Evolutionary conservation across 2,329 filamentous ascomycete genomes (phyloP), one percentile per base, ranked within the genome.

Genomic region (Purpureocillium lavendulum): DNA sequence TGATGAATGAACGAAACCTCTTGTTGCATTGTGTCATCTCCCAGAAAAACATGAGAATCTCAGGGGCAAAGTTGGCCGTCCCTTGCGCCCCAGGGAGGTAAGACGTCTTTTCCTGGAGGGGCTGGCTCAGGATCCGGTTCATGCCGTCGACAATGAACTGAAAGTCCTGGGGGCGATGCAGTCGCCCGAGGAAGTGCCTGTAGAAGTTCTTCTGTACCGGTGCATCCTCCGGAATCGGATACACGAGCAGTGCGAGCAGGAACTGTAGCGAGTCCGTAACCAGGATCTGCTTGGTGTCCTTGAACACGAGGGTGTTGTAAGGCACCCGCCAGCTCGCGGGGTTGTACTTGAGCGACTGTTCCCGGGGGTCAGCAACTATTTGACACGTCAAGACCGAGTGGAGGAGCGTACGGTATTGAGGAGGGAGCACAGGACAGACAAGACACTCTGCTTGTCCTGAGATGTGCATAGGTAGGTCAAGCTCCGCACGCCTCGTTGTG

Each of bases 41-140:
- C 92, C 92, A 98, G 57, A 97, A 96, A 2, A 98, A 72, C 75
- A 96, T 92, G 40, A 97, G 81, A 67, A 94, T 94, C 62, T 98
- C 92, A 2, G 92, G 89, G 0, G 89, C 87, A 73, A 90, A 94
- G 55, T 86, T 87, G 38, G 87, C 70, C 0, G 84, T 77, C 35
- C 83, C 77, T 52, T 94, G 87, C 30, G 82, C 83, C 4, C 88
- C 87, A 1, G 90, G 88, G 2, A 96, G 77, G 58, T 95, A 96
- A 1, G 89, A 90, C 10, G 78, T 77, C 42, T 87, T 94, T 33
- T 87, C 83, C 63, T 94, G 87, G 45, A 96, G 80, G 17, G 90
- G 90, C 51, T 96, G 90, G 51, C 94, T 92, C 37, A 98, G 69
- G 35, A 97, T 86, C 51, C 88, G 79, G 1, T 83, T 89, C 82